Evolutionary conservation across 2,329 filamentous ascomycete species (phyloP), one percentile per base, ranked within the genome.

Genomic region (Colletotrichum sansevieriae): DNA sequence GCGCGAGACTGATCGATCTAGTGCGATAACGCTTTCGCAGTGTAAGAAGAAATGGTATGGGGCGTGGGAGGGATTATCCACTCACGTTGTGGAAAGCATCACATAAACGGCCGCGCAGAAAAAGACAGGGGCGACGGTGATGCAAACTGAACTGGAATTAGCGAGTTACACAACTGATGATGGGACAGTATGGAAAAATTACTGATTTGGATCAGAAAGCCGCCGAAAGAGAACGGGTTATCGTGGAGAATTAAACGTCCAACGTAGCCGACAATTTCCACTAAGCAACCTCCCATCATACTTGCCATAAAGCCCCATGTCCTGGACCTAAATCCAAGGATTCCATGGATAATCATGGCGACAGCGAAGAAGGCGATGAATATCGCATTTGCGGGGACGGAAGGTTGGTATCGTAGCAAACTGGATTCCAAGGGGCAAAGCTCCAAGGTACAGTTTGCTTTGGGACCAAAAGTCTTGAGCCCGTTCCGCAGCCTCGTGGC

Each of bases 191-290:
- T 2, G 1, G 4, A 29, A 2, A 18, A 79, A 74, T 49, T 74
- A 81, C 76, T 76, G 71, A 91, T 90, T 75, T 92, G 88, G 2
- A 91, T 83, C 72, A 91, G 82, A 73, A 92, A 92, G 0, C 84
- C 87, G 0, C 75, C 73, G 74, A 90, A 84, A 9, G 73, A 79
- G 72, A 88, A 91, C 0, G 88, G 87, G 65, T 91, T 87, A 15
- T 83, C 73, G 64, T 87, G 81, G 62, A 89, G 76, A 58, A 88
- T 76, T 15, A 91, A 79, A 6, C 90, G 83, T 0, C 88, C 90
- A 0, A 80, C 78, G 63, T 92, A 92, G 7, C 90, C 90, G 15
- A 90, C 74, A 10, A 90, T 84, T 74, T 90, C 89, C 52, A 83
- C 79, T 0, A 84, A 51, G 68, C 84, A 88, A 7, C 90, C 90